Evolutionary conservation across 2,329 filamentous ascomycete genomes (phyloP), one percentile per base, ranked within the genome.

Genomic region (Alternaria sp.): DNA sequence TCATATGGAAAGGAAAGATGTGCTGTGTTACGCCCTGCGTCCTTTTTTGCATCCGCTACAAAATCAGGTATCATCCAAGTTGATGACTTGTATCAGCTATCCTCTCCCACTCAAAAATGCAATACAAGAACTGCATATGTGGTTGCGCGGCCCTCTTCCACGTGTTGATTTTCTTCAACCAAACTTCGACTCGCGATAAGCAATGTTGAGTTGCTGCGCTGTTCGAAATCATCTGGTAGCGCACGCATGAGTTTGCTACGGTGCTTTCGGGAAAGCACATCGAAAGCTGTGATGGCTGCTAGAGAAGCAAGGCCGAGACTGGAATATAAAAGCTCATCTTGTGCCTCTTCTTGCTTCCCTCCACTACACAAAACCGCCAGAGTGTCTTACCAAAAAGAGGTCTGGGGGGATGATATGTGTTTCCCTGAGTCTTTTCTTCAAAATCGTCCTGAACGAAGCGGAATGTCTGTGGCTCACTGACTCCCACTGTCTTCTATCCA

Each of bases 1-100:
- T 7, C 0, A n/a, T 8, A 3, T 8, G 0, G 20, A 22, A 6
- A 38, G 4, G 22, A 1, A 1, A n/a, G 0, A 16, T 38, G 16
- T n/a, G 16, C 34, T 14, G 34, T 38, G 14, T 38, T 36, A 1
- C 32, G 32, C 12, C 14, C 32, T 34, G 14, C 11, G 32, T 16
- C 3, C 12, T 36, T 36, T 4, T 4, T 38, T 38, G 16, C 34
- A n/a, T 3, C 2, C 7, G 1, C 16, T 18, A 7, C 16, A n/a
- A n/a, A 38, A n/a, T 0, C 16, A n/a, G 16, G 16, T 4, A 7
- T n/a, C 34, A 7, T n/a, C 3, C 16, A 14, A 14, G 32, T 14
- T 4, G 14, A 36, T 36, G 32, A 14, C 32, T 16, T 2, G 5
- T 16, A 16, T 9, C 32, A 36, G 32, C 32, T 36, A 2, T 2